Evolutionary conservation across 768 basidiomycete genomes (phyloP).

Genomic region (Tylopilus felleus): DNA sequence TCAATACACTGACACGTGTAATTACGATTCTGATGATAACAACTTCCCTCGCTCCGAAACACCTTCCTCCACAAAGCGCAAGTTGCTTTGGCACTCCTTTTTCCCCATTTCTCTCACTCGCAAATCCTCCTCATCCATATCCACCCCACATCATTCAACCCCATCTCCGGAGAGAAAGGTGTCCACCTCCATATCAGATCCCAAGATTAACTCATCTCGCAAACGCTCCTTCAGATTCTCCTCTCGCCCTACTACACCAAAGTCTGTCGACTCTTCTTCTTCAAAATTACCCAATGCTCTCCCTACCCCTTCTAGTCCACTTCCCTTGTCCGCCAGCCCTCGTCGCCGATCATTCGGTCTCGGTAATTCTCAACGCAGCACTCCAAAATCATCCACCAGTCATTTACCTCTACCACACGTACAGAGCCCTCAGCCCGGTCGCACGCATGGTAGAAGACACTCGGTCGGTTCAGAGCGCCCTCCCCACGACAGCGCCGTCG

Average conservation of each 20-base stretch:
- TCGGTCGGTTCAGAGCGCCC: constrained; percentile 30
- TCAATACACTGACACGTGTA: constrained; percentile 4
- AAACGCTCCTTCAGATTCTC: constrained; percentile 31
- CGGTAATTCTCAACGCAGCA: constrained; percentile 24
- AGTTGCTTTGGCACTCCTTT: constrained; percentile 19
- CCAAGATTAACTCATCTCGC: constrained; percentile 15
- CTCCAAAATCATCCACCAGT: constrained; percentile 29
- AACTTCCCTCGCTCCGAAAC: constrained; percentile 26
- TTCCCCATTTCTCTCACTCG: constrained; percentile 31
- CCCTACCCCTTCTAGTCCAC: constrained; percentile 28
- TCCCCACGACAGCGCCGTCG: constrained; percentile 34
- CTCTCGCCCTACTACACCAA: constrained; percentile 31
- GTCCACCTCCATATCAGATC: constrained; percentile 20
- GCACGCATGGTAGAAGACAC: constrained; percentile 26
- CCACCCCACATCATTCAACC: constrained; percentile 16
- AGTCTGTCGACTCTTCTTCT: constrained; percentile 18
- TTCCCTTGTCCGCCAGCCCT: constrained; percentile 33
- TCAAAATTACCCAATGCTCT: constrained; percentile 23
- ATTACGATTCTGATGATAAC: constrained; percentile 21
- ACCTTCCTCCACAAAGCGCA: constrained; percentile 27
- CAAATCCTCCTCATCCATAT: constrained; percentile 21
- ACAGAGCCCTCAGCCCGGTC: constrained; percentile 9
- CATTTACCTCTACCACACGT: constrained; percentile 26
- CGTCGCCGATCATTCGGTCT: constrained; percentile 33
- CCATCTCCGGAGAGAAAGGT: constrained; percentile 20